Evolutionary conservation across 2,329 filamentous ascomycete species (phyloP).

Genomic region (Drechslera avenae): DNA sequence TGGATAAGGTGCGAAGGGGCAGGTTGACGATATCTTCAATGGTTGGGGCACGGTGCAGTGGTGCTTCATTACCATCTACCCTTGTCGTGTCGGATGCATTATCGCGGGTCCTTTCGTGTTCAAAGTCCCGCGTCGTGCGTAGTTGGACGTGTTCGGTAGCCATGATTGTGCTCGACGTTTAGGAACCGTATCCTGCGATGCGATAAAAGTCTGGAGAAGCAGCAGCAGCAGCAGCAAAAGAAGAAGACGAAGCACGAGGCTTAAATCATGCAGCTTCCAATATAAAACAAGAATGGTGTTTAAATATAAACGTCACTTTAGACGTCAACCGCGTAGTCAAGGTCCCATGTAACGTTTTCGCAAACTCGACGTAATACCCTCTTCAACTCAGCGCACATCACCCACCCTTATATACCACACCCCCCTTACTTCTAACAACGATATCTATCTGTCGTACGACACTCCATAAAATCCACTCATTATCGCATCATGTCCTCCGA

Average conservation of each 20-base stretch:
- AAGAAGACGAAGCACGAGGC: no score
- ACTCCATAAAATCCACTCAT: no score
- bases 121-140: conserved; percentile 20
- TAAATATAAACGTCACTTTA: no score
- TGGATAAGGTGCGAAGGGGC: conserved; percentile 67
- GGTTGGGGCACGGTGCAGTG: conserved; percentile 28
- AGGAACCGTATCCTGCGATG: background rate
- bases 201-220: no score
- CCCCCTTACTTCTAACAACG: no score
- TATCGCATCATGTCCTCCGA: no score
- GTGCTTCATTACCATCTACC: conserved; percentile 15
- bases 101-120: conserved; percentile 13
- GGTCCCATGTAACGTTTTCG: background rate
- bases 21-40: conserved; percentile 61
- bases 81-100: conserved; percentile 21
- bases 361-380: background rate
- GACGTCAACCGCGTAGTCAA: background rate
- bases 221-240: no score
- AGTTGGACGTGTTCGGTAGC: conserved; percentile 22
- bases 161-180: conserved; percentile 9
- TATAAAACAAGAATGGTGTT: no score
- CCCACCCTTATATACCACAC: background rate
- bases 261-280: no score
- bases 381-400: background rate
- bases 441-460: no score